Percentiles rank a stretch among this genome's conserved stretches.
phyloP scores from a whole-genome alignment of 2,329 filamentous ascomycete genomes.

The Mycocentrospora acerina region DNA sequence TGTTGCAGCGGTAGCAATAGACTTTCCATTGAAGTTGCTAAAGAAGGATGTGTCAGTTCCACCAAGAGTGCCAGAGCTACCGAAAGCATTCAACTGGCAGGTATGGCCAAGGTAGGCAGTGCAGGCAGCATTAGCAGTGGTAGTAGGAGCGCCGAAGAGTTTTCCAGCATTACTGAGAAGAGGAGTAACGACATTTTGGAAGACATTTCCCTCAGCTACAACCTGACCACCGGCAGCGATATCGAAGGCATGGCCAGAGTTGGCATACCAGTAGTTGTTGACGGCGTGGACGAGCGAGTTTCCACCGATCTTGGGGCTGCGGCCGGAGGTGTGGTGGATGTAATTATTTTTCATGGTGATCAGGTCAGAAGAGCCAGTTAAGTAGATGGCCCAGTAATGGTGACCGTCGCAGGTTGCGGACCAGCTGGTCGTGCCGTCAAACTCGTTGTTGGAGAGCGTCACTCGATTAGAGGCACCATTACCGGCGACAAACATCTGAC shows the following conservation, averaged over 20 bases:
- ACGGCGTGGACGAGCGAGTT: constrained; percentile 59
- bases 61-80: constrained; percentile 20
- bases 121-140: constrained; percentile 46
- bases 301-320: constrained; percentile 55
- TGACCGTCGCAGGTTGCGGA: constrained; percentile 59
- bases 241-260: constrained; percentile 59
- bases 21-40: constrained; percentile 53
- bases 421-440: constrained; percentile 55
- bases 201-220: constrained; percentile 58
- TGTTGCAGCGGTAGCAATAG: constrained; percentile 48
- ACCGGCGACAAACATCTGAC: constrained; percentile 61
- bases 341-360: constrained; percentile 62
- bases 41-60: constrained; percentile 50
- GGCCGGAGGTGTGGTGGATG: constrained; percentile 58
- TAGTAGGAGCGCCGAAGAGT: constrained; percentile 41
- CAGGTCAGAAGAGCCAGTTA: constrained; percentile 55
- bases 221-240: constrained; percentile 39
- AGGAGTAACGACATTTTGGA: constrained; percentile 53
- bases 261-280: constrained; percentile 62
- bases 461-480: constrained; percentile 54
- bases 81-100: constrained; percentile 53
- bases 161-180: constrained; percentile 43
- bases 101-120: constrained; percentile 47
- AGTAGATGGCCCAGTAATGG: constrained; percentile 62
- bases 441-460: constrained; percentile 60